phyloP scores from a whole-genome alignment of 805 yeast genomes.

The Starmerella geochares region DNA sequence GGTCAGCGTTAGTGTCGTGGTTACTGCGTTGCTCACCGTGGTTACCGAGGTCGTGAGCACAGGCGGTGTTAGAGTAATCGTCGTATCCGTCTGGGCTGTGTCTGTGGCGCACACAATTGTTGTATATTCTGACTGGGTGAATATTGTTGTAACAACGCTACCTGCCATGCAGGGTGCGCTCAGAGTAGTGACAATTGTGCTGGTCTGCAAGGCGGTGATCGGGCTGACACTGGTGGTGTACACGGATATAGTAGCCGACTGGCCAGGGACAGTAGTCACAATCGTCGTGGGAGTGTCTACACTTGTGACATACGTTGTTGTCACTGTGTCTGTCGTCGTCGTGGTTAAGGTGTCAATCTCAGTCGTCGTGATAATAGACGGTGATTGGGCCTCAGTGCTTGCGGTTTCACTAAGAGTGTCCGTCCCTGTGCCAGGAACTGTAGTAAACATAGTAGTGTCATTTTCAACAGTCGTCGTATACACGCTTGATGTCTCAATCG shows the following conservation, averaged over 20 bases:
- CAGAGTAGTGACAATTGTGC: neutral
- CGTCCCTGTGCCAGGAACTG: conserved; percentile 1
- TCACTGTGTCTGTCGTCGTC: conserved; percentile 2
- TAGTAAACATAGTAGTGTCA: neutral
- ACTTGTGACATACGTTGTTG: conserved; percentile 11
- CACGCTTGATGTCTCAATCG: neutral
- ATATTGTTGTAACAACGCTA: neutral
- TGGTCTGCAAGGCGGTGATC: neutral
- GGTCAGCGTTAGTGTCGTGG: conserved; percentile 10
- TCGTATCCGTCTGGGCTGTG: conserved; percentile 11
- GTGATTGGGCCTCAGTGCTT: neutral
- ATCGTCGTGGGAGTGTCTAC: conserved; percentile 1
- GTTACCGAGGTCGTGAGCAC: conserved; percentile 11
- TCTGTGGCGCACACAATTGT: conserved; percentile 11
- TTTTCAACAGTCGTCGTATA: neutral
- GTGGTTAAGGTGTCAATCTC: conserved; percentile 6
- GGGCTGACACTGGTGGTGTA: conserved; percentile 3
- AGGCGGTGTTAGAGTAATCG: conserved; percentile 13
- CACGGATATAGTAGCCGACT: conserved; percentile 11
- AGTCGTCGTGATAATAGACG: neutral
- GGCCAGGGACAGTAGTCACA: conserved; percentile 15
- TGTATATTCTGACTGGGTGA: conserved; percentile 16
- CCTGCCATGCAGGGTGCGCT: neutral
- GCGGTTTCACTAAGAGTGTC: neutral
- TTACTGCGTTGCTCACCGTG: conserved; percentile 7